Evolutionary conservation across 345 rosid species (phyloP), one percentile per base, ranked within the genome.

Genomic region (Capsella bursapastoris): DNA sequence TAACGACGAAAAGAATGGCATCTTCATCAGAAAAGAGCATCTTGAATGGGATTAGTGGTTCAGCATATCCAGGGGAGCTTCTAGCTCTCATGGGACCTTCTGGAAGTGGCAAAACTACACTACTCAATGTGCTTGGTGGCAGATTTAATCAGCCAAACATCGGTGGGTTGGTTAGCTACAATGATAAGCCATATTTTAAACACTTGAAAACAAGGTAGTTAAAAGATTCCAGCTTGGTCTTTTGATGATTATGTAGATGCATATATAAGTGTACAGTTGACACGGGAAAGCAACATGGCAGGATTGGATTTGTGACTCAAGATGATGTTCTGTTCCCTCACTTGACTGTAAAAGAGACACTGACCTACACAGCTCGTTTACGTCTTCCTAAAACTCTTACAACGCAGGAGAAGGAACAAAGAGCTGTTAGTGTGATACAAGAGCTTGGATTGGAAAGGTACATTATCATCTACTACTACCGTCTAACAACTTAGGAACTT

Each of bases 61-160:
- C 91, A 6, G 96, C 85, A 18, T 83, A 72, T 80, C 97, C 98
- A 0, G 95, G 98, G 40, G 96, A 94, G 79, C 86, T 94, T 67
- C 77, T 94, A 43, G 98, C 98, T 3, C 95, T 94, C 51, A 90
- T 94, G 95, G 98, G 98, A 70, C 98, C 98, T 63, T 91, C 98
- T 2, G 98, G 97, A 56, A 90, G 98, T 77, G 96, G 98, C 14
- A 94, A 94, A 81, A 91, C 96, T 7, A 80, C 96, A 22, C 86
- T 94, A 34, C 80, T 94, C 57, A 94, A 78, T 75, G 76, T 91
- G 15, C 88, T 94, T 10, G 88, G 96, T 8, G 97, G 98, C 74
- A 78, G 98, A 78, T 9, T 87, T 14, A 68, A 15, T 61, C 89
- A 82, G 41, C 12, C 88, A 25, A 79, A 72, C 1, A 79, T 77